These are phyloP conservation scores for Dichomitus squalens DNA, from an alignment of 1,284 basidiomycete species.

Conservation along the genomic window DNA sequence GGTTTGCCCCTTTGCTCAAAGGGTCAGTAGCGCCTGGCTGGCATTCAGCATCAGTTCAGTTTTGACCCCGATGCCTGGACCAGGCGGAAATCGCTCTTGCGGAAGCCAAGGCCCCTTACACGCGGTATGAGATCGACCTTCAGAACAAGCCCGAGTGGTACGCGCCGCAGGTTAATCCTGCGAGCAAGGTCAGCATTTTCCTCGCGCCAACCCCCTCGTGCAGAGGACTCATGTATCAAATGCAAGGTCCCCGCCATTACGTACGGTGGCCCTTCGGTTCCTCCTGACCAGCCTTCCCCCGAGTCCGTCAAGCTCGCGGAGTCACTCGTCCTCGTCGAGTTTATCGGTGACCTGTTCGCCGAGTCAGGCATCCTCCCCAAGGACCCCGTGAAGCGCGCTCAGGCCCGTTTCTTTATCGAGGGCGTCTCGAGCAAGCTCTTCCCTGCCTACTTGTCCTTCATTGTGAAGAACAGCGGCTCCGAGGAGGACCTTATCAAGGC, in stretches of 20 bases:
- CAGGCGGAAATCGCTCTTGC: constrained; percentile 12
- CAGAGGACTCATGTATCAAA: background rate
- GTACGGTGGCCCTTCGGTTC: constrained; percentile 57
- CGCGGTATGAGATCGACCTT: constrained; percentile 24
- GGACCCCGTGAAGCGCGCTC: constrained; percentile 56
- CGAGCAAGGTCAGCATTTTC: constrained; percentile 49
- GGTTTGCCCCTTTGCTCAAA: constrained; percentile 24
- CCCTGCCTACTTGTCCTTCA: constrained; percentile 33
- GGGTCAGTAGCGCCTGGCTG: constrained; percentile 4
- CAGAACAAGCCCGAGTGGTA: constrained; percentile 52
- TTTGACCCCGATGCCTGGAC: background rate
- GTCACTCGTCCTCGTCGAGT: constrained; percentile 63
- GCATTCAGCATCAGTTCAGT: too few relatives aligned
- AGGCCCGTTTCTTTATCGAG: constrained; percentile 63
- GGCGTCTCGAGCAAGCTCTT: constrained; percentile 45
- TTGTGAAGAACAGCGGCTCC: constrained; percentile 39
- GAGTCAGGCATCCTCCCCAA: constrained; percentile 48
- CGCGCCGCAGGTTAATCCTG: constrained; percentile 60
- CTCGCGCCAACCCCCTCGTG: background rate
- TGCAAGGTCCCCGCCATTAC: constrained; percentile 51
- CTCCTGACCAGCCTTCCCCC: constrained; percentile 55
- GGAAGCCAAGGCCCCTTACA: constrained; percentile 25
- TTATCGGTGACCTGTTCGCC: constrained; percentile 58
- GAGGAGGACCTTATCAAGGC: constrained; percentile 40
- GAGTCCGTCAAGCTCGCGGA: constrained; percentile 62